Base-by-base conservation (phyloP, 2,329 filamentous ascomycete genomes). In the Colletotrichum endophyticum region DNA sequence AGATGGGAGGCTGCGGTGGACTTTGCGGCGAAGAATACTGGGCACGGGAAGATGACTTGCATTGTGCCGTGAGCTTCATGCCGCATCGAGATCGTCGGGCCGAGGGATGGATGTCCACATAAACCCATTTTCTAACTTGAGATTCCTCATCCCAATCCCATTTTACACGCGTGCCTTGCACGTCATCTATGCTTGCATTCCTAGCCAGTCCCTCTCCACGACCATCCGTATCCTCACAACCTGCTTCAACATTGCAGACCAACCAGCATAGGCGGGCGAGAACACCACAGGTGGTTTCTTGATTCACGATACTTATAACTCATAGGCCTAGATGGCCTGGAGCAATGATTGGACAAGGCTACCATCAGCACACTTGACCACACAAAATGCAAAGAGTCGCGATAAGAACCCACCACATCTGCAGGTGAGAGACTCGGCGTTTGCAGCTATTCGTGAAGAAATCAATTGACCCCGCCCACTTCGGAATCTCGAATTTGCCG, bases 1-100 rank as follows among this genome's bases (percentile, higher is more conserved):
- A 79, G 83, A 8, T 84, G 82, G 84, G 76, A 83, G 71, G 76
- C 79, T 39, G 81, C 79, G 27, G 79, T 83, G 11, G 30, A n/a
- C n/a, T 28, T 32, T 25, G 61, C 28, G 61, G n/a, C 28, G 3
- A 34, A 16, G 61, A 63, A 25, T 22, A 6, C 12, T 25, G 30
- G 61, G 6, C 30, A 63, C 0, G n/a, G 61, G 61, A 32, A 22
- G 30, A 63, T 34, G 28, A 34, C 61, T 6, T 36, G 30, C 12
- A 63, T 63, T 0, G n/a, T 34, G 27, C 30, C n/a, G 61, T 34
- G 30, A 32, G 61, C 39, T 34, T 3, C 32, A 3, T 3, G 32
- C 0, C 2, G 16, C 5, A n/a, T 44, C 2, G 19, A 6, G 8
- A n/a, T 3, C 39, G 39, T 1, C 39, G 19, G 19, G 39, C 5